Conservation (phyloP, 192 early-diverging fungal species). For the Linnemannia zychae region DNA sequence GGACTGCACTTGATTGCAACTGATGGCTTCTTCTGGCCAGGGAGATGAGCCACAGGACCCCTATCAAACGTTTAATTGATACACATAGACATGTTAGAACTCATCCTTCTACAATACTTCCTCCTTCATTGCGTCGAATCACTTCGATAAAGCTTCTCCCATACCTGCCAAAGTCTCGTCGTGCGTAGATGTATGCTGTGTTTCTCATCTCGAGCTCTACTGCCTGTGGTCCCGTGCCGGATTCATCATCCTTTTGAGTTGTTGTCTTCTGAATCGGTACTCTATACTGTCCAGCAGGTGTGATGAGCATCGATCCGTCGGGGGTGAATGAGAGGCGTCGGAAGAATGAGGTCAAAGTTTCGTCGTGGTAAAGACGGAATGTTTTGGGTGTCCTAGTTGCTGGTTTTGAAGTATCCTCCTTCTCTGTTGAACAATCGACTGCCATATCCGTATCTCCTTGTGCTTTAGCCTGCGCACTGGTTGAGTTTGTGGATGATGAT, state of each 20-base stretch:
- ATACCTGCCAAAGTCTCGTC: conserved; percentile 69
- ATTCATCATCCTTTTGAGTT: conserved; percentile 26
- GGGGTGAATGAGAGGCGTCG: conserved; percentile 88
- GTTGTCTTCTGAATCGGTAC: conserved; percentile 14
- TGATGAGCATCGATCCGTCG: conserved; percentile 86
- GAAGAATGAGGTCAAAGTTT: conserved; percentile 93
- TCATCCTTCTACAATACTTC: not conserved
- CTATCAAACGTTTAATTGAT: conserved; percentile 27
- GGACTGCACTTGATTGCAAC: conserved; percentile 84
- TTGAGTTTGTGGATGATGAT: not conserved
- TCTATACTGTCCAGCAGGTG: conserved; percentile 83
- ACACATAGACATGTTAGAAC: not conserved
- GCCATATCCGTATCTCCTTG: not conserved
- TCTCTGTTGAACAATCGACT: conserved; percentile 14
- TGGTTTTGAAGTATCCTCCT: conserved; percentile 36
- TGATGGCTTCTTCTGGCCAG: conserved; percentile 81
- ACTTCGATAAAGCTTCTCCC: not conserved
- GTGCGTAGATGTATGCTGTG: conserved; percentile 75
- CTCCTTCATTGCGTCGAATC: not conserved
- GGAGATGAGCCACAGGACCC: conserved; percentile 77
- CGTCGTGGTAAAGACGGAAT: conserved; percentile 82
- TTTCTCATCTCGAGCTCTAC: conserved; percentile 64
- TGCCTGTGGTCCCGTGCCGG: conserved; percentile 9
- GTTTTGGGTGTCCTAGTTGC: conserved; percentile 37
- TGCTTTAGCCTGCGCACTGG: conserved; percentile 4